Base-by-base conservation (phyloP, 2,329 filamentous ascomycete species). In the Venturia oleaginea region DNA sequence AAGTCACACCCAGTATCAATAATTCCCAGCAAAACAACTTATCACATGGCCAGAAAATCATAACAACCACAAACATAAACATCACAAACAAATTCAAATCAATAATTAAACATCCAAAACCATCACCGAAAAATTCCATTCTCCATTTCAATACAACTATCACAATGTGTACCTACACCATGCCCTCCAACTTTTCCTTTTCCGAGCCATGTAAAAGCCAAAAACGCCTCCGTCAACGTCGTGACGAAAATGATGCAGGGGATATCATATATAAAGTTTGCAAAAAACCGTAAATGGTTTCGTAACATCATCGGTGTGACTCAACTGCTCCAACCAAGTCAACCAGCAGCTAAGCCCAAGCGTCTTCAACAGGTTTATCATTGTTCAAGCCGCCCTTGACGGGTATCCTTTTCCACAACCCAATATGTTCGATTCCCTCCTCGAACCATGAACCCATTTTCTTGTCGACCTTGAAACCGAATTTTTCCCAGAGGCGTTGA, bases 341-440 rank as follows among this genome's bases (percentile, higher is more conserved):
- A n/a, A n/a, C n/a, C n/a, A n/a, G n/a, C 43, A 24, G 3, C 43
- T 34, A 32, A 22, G 6, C 30, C 51, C 51, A 57, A 34, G 51
- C 51, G 4, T 57, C 51, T 8, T 34, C 51, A 32, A 57, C 15
- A 27, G 51, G 13, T 30, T 34, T 57, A 10, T 32, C 30, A 10
- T 32, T 32, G 2, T 37, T 34, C 27, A 34, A 19, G 13, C 51
- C 27, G 11, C 51, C 51, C 15, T 57, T 57, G 7, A 57, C 51
- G 10, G 51, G 30, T n/a, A 57, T 32, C 27, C 51, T 32, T 30
- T 57, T 57, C 51, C 51, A 57, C 6, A 57, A 11, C 7, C 90
- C 92, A 22, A 95, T 82, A 78, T 96, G 91, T 68, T 84, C 80
- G 64, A 96, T 93, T 4, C 89, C 90, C 71, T 94, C 91, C 74